These are phyloP conservation scores for Paramecium primaurelia DNA, from an alignment of 73 alveolate species.

Conservation along the genomic window DNA sequence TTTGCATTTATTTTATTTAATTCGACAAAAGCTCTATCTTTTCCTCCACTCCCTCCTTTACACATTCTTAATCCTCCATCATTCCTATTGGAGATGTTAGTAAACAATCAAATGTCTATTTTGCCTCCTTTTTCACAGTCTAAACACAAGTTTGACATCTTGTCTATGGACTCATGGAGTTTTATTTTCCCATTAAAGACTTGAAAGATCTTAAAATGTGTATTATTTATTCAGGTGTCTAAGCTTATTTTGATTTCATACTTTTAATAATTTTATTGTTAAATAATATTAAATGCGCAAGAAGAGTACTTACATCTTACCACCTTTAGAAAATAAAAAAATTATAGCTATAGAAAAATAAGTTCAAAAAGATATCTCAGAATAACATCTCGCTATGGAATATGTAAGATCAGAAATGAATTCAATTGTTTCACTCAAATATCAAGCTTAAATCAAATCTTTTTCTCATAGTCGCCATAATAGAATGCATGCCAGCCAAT, in stretches of 20 bases:
- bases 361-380: background rate
- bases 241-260: background rate
- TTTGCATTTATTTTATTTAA: background rate
- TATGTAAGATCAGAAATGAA: background rate
- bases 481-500: background rate
- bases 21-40: background rate
- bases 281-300: background rate
- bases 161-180: background rate
- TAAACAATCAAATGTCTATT: background rate
- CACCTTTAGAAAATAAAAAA: background rate
- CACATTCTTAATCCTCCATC: background rate
- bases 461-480: background rate
- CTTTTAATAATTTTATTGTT: background rate
- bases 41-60: background rate
- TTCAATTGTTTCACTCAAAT: background rate
- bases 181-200: background rate
- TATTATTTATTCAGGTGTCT: background rate
- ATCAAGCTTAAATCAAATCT: background rate
- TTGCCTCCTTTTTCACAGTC: background rate
- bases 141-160: background rate
- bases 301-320: background rate
- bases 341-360: background rate
- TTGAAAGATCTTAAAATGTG: background rate
- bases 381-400: background rate
- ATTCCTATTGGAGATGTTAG: background rate